Percentiles rank a stretch among this genome's conserved stretches.
phyloP scores from a whole-genome alignment of 495 filamentous ascomycete genomes.

The Hyaloscypha finlandica region DNA sequence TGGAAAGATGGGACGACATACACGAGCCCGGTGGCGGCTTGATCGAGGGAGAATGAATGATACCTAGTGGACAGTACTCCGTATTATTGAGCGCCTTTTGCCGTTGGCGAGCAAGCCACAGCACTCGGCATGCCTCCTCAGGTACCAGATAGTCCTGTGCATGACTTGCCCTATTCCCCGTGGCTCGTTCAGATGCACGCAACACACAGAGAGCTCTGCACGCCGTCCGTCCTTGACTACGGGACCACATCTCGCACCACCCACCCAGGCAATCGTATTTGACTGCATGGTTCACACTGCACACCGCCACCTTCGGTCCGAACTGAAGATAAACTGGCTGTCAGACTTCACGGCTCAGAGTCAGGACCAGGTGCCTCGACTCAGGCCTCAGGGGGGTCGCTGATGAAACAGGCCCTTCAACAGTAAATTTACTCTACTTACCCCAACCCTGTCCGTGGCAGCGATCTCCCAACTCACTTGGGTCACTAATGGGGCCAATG shows the following conservation, averaged over 20 bases:
- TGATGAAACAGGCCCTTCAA: not conserved
- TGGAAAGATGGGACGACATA: slow-evolving; percentile 7
- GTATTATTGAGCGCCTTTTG: not conserved
- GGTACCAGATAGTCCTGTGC: slow-evolving; percentile 1
- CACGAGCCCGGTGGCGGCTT: not conserved
- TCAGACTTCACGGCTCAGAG: not conserved
- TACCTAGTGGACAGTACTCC: no score
- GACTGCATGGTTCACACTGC: slow-evolving; percentile 1
- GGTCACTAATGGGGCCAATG: not conserved
- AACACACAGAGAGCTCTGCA: slow-evolving; percentile 8
- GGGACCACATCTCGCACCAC: not conserved
- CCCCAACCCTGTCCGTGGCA: not conserved
- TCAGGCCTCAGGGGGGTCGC: not conserved
- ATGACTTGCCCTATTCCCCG: not conserved
- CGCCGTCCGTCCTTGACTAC: not conserved
- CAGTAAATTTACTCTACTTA: not conserved
- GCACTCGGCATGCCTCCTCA: not conserved
- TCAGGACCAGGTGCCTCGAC: no score
- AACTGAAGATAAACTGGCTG: not conserved
- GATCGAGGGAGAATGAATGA: not conserved
- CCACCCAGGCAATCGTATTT: slow-evolving; percentile 10
- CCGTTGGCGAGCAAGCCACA: not conserved
- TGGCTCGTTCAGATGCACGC: not conserved
- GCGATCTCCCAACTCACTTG: not conserved
- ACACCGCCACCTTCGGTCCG: slow-evolving; percentile 14